Conservation (phyloP, 2,329 filamentous ascomycete genomes). For the Ophiostoma angusticollis region DNA sequence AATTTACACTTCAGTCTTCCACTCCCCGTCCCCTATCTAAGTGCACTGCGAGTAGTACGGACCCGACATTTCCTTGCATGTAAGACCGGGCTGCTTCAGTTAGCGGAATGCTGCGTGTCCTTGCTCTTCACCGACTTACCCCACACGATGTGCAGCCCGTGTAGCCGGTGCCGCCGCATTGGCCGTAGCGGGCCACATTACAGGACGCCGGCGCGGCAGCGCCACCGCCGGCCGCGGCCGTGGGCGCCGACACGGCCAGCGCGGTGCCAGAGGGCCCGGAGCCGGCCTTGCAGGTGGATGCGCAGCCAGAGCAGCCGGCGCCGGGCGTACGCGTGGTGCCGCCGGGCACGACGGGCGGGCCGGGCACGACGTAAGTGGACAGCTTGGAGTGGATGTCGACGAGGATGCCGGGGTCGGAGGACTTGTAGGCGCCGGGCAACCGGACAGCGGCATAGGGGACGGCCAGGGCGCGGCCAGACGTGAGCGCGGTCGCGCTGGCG, state of each 20-base stretch:
- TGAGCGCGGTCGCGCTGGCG: too few species aligned
- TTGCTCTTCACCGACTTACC: too few species aligned
- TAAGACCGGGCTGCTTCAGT: conserved; percentile 18
- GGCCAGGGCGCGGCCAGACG: neutral
- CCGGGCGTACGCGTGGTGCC: conserved; percentile 29
- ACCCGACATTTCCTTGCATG: conserved; percentile 24
- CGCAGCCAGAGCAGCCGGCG: conserved; percentile 27
- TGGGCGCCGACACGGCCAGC: conserved; percentile 4
- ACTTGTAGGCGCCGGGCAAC: conserved; percentile 32
- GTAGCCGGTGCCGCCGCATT: conserved; percentile 29
- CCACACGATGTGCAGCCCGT: conserved; percentile 29
- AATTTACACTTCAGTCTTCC: neutral
- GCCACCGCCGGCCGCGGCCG: conserved; percentile 5
- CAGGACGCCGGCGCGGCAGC: conserved; percentile 24
- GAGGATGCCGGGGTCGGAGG: conserved; percentile 31
- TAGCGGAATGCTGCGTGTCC: too few species aligned
- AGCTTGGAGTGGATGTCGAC: conserved; percentile 34
- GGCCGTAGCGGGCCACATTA: conserved; percentile 21
- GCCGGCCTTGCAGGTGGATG: conserved; percentile 26
- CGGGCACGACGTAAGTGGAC: conserved; percentile 28
- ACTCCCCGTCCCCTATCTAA: conserved; percentile 7
- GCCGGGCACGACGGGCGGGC: conserved; percentile 28
- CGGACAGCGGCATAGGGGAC: conserved; percentile 14
- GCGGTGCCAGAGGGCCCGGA: conserved; percentile 14
- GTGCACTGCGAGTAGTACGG: conserved; percentile 28